Conservation (phyloP, 2,329 filamentous ascomycete genomes). For the Lasiodiplodia theobromae region DNA sequence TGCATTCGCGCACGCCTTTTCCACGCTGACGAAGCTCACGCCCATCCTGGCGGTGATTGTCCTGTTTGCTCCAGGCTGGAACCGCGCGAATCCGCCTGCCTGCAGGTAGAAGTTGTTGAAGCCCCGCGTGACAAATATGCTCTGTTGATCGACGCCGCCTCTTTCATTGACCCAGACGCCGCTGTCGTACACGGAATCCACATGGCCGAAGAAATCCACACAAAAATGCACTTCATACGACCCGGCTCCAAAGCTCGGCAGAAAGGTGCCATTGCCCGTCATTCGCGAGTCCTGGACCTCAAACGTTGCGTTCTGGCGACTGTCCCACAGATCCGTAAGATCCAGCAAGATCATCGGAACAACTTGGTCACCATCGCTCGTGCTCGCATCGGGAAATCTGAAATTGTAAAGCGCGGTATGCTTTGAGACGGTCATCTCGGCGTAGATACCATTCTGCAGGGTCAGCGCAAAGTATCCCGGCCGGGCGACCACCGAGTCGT, state of each 20-base stretch:
- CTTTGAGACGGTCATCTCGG: constrained; percentile 68
- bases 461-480: constrained; percentile 68
- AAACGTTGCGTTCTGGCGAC: constrained; percentile 60
- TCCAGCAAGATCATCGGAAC: constrained; percentile 67
- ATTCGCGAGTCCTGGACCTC: constrained; percentile 60
- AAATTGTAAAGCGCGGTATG: constrained; percentile 69
- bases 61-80: constrained; percentile 63
- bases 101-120: constrained; percentile 46
- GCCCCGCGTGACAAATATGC: constrained; percentile 44
- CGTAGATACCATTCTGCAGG: constrained; percentile 62
- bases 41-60: constrained; percentile 71
- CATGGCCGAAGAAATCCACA: constrained; percentile 63
- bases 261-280: constrained; percentile 64
- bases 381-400: constrained; percentile 54
- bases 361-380: constrained; percentile 43
- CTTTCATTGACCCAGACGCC: constrained; percentile 66
- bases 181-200: constrained; percentile 57
- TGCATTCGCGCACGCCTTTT: constrained; percentile 72
- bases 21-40: constrained; percentile 71
- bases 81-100: constrained; percentile 44
- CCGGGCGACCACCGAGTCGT: constrained; percentile 59
- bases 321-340: constrained; percentile 64
- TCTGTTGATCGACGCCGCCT: constrained; percentile 55
- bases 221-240: constrained; percentile 67
- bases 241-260: constrained; percentile 68